Evolutionary conservation across 2,329 filamentous ascomycete genomes (phyloP), one percentile per base, ranked within the genome.

Genomic region (Ceratocystis papillata): DNA sequence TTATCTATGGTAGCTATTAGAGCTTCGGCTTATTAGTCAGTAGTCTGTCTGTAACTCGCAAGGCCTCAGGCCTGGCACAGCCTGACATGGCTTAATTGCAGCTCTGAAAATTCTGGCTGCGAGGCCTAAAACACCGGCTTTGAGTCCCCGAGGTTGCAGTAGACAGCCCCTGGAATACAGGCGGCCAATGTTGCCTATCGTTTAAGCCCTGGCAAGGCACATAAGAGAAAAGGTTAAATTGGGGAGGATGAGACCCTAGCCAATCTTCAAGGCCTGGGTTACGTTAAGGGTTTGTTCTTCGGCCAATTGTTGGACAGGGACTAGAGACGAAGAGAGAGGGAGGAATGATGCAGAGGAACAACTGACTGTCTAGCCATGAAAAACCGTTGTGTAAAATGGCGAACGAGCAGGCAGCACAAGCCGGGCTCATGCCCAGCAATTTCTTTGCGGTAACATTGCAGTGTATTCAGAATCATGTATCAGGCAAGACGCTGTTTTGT

Each of bases 41-140:
- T 12, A 12, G 37, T 37, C 8, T 37, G 45, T 3, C 45, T 48
- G 45, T 48, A 48, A 20, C 45, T 48, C 20, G 20, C 20, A 20
- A 48, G 45, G 20, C 17, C 17, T 17, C 45, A 48, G 45, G 45
- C 17, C 45, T 12, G 5, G 45, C 45, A 48, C 5, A 20, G 20
- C 45, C 20, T 48, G 45, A 48, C 45, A 20, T 20, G 45, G 45
- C 45, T 48, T 55, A 28, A 55, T 10, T 20, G 3, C 22, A 28
- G 20, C 7, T 5, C 22, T 57, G 22, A 6, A 15, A 15, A 15
- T 57, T 8, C 53, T 15, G 25, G 53, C 5, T 22, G 0, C 5
- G 22, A 22, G 46, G 46, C 53, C 53, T 57, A 57, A 57, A 57
- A 28, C 53, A 5, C 53, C 53, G 53, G 53, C 20, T 57, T 17